A percentile compares a stretch with the other conserved stretches of the same genome.
Conservation (phyloP, 2,329 filamentous ascomycete species). For the Dactylella cylindrospora region DNA sequence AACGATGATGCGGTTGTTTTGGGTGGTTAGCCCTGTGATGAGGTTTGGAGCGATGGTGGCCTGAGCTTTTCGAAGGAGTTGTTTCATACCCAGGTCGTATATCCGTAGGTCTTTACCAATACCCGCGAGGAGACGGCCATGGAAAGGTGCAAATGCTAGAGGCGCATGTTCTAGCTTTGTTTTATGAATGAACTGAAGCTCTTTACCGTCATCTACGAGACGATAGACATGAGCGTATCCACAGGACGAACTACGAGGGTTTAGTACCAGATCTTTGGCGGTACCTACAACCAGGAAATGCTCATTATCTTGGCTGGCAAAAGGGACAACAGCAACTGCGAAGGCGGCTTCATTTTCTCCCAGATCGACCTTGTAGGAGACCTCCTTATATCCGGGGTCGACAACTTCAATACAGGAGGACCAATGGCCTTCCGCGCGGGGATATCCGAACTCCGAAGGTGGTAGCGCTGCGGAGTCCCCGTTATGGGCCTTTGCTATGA, state of each 20-base stretch:
- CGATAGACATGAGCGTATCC: conserved; percentile 93
- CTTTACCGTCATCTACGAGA: conserved; percentile 80
- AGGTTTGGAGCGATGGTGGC: conserved; percentile 74
- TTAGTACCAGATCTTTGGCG: conserved; percentile 82
- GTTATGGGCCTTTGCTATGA: conserved; percentile 74
- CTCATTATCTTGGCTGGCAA: conserved; percentile 85
- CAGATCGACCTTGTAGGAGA: conserved; percentile 77
- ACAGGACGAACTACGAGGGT: conserved; percentile 70
- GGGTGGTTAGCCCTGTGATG: conserved; percentile 86
- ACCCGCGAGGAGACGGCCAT: conserved; percentile 83
- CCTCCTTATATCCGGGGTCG: conserved; percentile 75
- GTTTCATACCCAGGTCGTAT: conserved; percentile 90
- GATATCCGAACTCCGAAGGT: conserved; percentile 84
- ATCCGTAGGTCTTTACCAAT: conserved; percentile 78
- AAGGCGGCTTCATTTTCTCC: conserved; percentile 89
- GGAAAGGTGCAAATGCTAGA: conserved; percentile 86
- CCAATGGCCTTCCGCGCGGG: conserved; percentile 81
- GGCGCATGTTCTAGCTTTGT: conserved; percentile 89
- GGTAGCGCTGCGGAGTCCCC: conserved; percentile 70
- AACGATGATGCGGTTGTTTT: conserved; percentile 86
- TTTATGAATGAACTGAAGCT: conserved; percentile 93
- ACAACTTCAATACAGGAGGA: conserved; percentile 92
- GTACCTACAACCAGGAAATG: conserved; percentile 92
- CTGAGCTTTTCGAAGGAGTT: conserved; percentile 88
- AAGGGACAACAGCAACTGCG: conserved; percentile 79